phyloP scores from a whole-genome alignment of 192 early-diverging fungal species.

The Gigaspora rosea region DNA sequence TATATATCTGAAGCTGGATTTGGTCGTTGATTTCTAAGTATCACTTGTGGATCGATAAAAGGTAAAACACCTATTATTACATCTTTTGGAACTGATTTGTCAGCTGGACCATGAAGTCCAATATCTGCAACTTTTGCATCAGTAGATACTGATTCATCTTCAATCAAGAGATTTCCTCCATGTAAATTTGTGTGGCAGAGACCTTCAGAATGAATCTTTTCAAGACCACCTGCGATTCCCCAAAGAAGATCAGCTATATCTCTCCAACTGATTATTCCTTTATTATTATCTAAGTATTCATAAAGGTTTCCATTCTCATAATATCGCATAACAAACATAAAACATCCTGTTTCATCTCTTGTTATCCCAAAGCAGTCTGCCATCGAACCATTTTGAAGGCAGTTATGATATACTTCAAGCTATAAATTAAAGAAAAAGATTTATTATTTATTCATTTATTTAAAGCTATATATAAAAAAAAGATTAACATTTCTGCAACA shows the following conservation, averaged over 20 bases:
- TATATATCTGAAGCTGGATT: background rate
- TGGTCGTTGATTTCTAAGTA: background rate
- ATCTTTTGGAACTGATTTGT: background rate
- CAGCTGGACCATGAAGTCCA: background rate
- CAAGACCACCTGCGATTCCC: background rate
- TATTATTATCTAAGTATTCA: background rate
- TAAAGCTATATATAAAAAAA: background rate
- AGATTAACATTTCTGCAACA: background rate
- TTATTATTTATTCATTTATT: background rate
- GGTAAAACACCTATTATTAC: background rate
- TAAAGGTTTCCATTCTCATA: background rate
- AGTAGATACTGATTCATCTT: background rate
- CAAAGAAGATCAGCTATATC: background rate
- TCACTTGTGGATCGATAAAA: background rate
- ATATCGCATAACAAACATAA: conserved; percentile 14
- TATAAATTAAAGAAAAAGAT: background rate
- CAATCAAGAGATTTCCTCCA: conserved; percentile 9
- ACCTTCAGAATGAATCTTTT: background rate
- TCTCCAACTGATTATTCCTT: background rate
- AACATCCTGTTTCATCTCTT: background rate
- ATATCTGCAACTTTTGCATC: background rate
- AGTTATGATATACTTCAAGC: background rate
- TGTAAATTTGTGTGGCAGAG: background rate
- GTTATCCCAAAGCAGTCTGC: conserved; percentile 4
- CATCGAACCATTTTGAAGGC: background rate